These are phyloP conservation scores for Monosporascus sp. DNA, from an alignment of 2,329 filamentous ascomycete species.

Conservation along the genomic window DNA sequence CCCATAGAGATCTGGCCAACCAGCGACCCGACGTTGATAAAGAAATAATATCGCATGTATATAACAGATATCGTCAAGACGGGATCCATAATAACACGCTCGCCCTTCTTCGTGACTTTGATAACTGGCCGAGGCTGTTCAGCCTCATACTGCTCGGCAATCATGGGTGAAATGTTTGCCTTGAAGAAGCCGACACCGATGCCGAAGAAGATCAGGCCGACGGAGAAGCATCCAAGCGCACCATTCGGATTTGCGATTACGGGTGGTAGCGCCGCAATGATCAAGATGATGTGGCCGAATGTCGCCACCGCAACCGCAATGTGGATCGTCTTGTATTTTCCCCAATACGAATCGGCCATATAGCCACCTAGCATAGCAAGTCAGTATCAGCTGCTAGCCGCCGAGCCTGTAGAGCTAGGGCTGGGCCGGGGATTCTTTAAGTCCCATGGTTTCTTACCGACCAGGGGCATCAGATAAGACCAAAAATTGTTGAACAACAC, in stretches of 20 bases:
- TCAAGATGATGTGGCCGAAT: slow-evolving; percentile 54
- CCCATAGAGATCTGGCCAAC: slow-evolving; percentile 56
- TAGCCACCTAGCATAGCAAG: slow-evolving; percentile 32
- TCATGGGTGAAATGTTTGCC: slow-evolving; percentile 59
- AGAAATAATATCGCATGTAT: slow-evolving; percentile 63
- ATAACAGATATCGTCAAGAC: slow-evolving; percentile 53
- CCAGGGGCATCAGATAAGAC: slow-evolving; percentile 26
- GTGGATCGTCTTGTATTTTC: slow-evolving; percentile 59
- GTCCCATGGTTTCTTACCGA: slow-evolving; percentile 14
- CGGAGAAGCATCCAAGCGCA: slow-evolving; percentile 50
- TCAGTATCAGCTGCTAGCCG: neutral
- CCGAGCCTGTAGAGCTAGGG: no score
- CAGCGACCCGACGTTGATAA: slow-evolving; percentile 64
- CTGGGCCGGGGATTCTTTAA: neutral
- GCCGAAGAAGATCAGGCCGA: slow-evolving; percentile 57
- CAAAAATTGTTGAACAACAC: slow-evolving; percentile 27
- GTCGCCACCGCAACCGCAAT: slow-evolving; percentile 52
- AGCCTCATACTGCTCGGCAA: slow-evolving; percentile 52
- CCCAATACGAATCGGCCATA: slow-evolving; percentile 55
- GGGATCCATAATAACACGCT: slow-evolving; percentile 57
- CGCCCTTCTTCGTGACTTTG: slow-evolving; percentile 43
- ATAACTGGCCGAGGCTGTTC: slow-evolving; percentile 46
- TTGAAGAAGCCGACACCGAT: slow-evolving; percentile 63
- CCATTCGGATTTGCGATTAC: slow-evolving; percentile 48
- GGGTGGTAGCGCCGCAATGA: slow-evolving; percentile 52